Base-by-base conservation (phyloP, 345 rosid species). In the Arabidopsis suecica region DNA sequence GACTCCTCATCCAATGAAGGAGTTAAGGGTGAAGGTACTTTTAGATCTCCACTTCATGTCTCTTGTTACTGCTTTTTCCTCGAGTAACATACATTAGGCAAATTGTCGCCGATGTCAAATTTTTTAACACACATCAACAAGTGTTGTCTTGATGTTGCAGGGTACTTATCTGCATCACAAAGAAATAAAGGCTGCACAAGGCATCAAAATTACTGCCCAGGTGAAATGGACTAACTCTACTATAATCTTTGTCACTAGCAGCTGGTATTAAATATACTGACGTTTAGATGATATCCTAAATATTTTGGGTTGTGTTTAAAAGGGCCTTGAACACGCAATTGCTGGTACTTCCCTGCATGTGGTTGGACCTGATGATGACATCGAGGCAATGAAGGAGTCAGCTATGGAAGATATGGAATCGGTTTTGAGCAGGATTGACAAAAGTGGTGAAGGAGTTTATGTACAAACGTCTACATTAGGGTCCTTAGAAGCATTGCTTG, bases 1-100 rank as follows among this genome's bases (percentile, higher is more conserved):
- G 79, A 95, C 97, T 53, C 97, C 99, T 7, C 99, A 92, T 81
- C 97, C 99, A 40, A 94, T 94, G 99, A 94, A 90, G 84, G 99
- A 94, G 88, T 84, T 90, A 47, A 85, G 97, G 38, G 93, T 95
- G 65, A 92, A 95, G 96, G 99, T 92, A 73, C 61, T 38, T 47
- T 20, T 14, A 44, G 22, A 55, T 68, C 42, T 61, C 40, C 47
- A 38, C 61, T 63, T 57, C 41, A 58, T 60, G 13, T 20, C 25
- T 47, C 63, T 49, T 64, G 55, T 63, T 57, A 12, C 57, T 44
- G 58, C 38, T 63, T 40, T 30, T 57, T 38, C 13, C 45, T 41
- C 18, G 18, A 20, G 33, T 51, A 2, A 49, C n/a, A 41, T 49
- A 58, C 12, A 50, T 71, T 51, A 41, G 41, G 9, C 16, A 42